A percentile compares a stretch with the other conserved stretches of the same genome.
Conservation (phyloP, 2,329 filamentous ascomycete species). For the Neoascochyta sp. region DNA sequence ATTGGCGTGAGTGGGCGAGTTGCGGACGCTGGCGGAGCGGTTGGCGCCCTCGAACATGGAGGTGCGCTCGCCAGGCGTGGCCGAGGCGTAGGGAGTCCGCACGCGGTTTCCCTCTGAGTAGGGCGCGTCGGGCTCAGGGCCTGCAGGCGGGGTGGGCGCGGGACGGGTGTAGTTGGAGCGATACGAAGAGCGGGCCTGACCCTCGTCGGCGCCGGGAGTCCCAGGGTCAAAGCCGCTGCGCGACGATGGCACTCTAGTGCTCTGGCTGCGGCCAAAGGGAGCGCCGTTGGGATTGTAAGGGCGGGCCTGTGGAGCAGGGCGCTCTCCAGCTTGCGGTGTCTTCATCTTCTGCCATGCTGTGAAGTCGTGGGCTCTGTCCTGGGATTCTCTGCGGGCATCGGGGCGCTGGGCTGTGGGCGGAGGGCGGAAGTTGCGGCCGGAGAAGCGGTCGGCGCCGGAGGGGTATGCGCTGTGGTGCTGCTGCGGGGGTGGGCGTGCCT, state of each 20-base stretch:
- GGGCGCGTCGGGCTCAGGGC: slow-evolving; percentile 23
- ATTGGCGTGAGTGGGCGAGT: slow-evolving; percentile 40
- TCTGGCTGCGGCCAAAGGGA: slow-evolving; percentile 39
- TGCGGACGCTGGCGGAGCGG: slow-evolving; percentile 53
- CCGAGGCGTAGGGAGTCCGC: slow-evolving; percentile 53
- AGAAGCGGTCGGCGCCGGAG: slow-evolving; percentile 45
- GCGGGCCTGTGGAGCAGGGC: slow-evolving; percentile 19
- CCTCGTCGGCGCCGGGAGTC: slow-evolving; percentile 57
- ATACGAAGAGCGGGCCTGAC: slow-evolving; percentile 54
- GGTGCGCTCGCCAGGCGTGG: slow-evolving; percentile 54
- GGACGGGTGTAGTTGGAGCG: slow-evolving; percentile 34
- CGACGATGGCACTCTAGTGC: slow-evolving; percentile 47
- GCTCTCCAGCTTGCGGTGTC: slow-evolving; percentile 29
- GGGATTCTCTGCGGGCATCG: slow-evolving; percentile 33
- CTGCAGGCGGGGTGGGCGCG: slow-evolving; percentile 25
- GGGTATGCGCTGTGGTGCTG: slow-evolving; percentile 30
- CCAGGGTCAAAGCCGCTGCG: slow-evolving; percentile 57
- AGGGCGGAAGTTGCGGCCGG: slow-evolving; percentile 40
- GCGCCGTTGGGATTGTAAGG: slow-evolving; percentile 36
- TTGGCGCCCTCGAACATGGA: slow-evolving; percentile 52
- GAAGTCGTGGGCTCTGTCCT: slow-evolving; percentile 44
- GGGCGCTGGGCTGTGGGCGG: slow-evolving; percentile 35
- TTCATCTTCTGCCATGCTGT: slow-evolving; percentile 51
- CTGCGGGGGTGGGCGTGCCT: slow-evolving; percentile 24
- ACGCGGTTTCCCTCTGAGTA: slow-evolving; percentile 48